These are phyloP conservation scores for Tephrocybe rancida DNA, from an alignment of 768 basidiomycete species.

Conservation along the genomic window DNA sequence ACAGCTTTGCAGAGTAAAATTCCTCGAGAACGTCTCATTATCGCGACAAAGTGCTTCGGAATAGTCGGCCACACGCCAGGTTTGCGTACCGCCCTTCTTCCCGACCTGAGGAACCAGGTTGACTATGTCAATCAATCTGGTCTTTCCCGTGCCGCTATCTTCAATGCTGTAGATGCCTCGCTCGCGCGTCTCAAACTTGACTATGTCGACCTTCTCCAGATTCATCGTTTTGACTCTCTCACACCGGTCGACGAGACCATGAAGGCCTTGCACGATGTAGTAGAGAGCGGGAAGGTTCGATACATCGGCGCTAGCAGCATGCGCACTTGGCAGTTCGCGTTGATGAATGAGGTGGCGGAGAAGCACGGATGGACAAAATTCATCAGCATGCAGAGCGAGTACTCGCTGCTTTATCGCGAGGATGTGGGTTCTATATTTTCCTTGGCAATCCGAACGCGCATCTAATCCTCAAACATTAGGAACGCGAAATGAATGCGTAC, in stretches of 20 bases:
- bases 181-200: conserved; percentile 26
- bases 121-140: conserved; percentile 21
- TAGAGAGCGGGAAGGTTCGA: conserved; percentile 34
- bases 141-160: conserved; percentile 28
- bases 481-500: conserved; percentile 46
- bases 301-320: conserved; percentile 54
- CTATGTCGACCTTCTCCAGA: conserved; percentile 41
- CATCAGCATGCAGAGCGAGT: conserved; percentile 57
- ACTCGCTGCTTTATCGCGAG: conserved; percentile 56
- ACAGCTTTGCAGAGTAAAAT: conserved; percentile 15
- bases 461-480: conserved; percentile 26
- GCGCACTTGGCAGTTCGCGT: conserved; percentile 46
- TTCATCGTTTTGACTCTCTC: conserved; percentile 39
- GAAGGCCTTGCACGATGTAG: conserved; percentile 48
- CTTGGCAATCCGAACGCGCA: neutral
- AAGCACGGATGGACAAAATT: conserved; percentile 53
- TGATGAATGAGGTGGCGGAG: conserved; percentile 46
- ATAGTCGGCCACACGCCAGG: conserved; percentile 9
- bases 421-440: conserved; percentile 29
- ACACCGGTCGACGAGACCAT: conserved; percentile 42
- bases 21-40: conserved; percentile 14
- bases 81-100: neutral
- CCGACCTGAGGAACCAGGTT: conserved; percentile 8
- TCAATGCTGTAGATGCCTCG: conserved; percentile 35
- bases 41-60: conserved; percentile 15